Evolutionary conservation across 1,284 basidiomycete genomes (phyloP), one percentile per base, ranked within the genome.

Genomic region (Ustilago sp.): DNA sequence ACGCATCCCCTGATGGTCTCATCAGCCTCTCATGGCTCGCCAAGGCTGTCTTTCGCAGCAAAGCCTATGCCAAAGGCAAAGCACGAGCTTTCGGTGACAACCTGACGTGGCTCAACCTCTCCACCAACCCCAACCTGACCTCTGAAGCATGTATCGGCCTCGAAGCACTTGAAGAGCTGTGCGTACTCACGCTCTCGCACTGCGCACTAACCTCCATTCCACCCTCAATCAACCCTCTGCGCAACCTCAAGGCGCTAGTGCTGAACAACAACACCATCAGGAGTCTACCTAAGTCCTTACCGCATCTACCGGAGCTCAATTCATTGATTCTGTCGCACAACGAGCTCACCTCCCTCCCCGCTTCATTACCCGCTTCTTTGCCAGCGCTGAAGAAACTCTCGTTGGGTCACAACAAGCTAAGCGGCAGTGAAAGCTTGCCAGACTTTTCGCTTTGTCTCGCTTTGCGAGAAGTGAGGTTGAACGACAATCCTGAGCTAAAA

Each of bases 301-400:
- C 84, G 4, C 71, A 80, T 35, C 54, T 85, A 17, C 81, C 83
- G 0, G 75, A 85, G 23, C 81, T 85, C 68, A 85, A 85, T 63
- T 85, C 84, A 41, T 76, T 85, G 36, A 78, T 84, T 12, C 74
- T 85, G 12, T 85, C 83, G 23, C 67, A 83, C 50, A 85, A 85
- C 62, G 28, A 68, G 45, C 59, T 85, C 34, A 60, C 28, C 0
- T n/a, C 51, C 4, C 65, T 85, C 6, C 84, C 83, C 4, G 56
- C 63, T n/a, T 76, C 77, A 11, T 53, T 85, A 0, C 79, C 83
- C 4, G 68, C 77, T 0, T 77, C 74, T 11, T 54, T 84, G 2
- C 84, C 84, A 0, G 61, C 63, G 19, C 68, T 85, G 17, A 83
- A 82, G 38, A 85, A 85, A 68, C 71, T 85, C 31, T 78, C 74